Base-by-base conservation (phyloP, 805 yeast genomes). In the Teunomyces gatunensis region DNA sequence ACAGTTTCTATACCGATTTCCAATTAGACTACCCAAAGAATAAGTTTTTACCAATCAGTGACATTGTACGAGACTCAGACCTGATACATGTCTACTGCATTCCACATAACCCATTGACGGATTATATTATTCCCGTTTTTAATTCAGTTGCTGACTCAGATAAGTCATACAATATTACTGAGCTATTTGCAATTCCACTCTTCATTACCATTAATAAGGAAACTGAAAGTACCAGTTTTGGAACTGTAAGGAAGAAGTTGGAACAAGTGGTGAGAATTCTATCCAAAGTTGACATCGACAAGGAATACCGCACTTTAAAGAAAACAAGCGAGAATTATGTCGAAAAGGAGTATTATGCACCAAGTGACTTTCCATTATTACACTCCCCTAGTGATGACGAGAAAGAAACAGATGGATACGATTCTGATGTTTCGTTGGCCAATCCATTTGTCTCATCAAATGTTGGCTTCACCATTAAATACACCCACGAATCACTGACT, bases 151-250 rank as follows among this genome's bases (percentile, higher is more conserved):
- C 72, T 55, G 65, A 74, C 62, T 47, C 69, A 47, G 68, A 69
- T 45, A 54, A 57, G 39, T 62, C 70, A 1, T 65, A 67, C 44
- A 63, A 64, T 9, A 60, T 68, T 10, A 71, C 76, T 0, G 73
- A 73, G 37, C 65, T 83, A 1, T 87, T 89, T 66, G 95, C 90
- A 1, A 62, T 84, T 1, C 98, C 98, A 2, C 81, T 89, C 55
- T 83, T 90, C 54, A 71, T 90, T 25, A 75, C 82, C 0, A 57
- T 89, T 45, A 59, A 75, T 1, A 69, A 71, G 30, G 73, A 71
- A 1, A 48, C 54, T 3, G 92, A 87, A 33, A 63, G 74, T 4
- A 56, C 58, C 2, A 82, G 88, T 20, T 82, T 78, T 58, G 85
- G 84, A 5, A 57, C 63, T 1, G 81, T 90, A 6, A 67, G 85